Evolutionary conservation across 345 rosid species (phyloP).

Genomic region (Microthlaspi erraticum): DNA sequence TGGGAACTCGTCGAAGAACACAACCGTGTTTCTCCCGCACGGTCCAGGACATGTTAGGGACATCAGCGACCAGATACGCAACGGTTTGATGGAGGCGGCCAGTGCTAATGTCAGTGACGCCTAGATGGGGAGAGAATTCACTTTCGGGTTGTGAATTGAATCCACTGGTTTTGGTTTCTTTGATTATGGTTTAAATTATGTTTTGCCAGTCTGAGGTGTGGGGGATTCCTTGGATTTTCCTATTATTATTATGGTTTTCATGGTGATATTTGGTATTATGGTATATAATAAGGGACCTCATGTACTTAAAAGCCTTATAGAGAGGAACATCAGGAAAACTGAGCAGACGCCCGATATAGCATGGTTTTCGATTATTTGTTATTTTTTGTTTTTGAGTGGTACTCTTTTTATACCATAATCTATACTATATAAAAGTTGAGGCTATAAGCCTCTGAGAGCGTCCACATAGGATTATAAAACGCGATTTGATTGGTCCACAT

Average conservation of each 20-base stretch:
- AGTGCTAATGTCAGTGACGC: conserved; percentile 50
- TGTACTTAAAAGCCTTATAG: neutral
- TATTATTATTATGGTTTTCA: neutral
- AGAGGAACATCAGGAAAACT: neutral
- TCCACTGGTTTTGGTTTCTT: conserved; percentile 4
- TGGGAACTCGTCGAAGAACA: conserved; percentile 89
- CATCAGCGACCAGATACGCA: conserved; percentile 80
- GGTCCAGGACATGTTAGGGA: conserved; percentile 99
- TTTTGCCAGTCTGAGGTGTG: neutral
- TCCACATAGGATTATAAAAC: too few relatives aligned
- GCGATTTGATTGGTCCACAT: too few relatives aligned
- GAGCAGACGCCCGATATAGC: neutral
- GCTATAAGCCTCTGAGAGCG: too few relatives aligned
- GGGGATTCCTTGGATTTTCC: conserved; percentile 12
- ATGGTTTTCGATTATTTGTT: too few relatives aligned
- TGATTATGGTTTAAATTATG: conserved; percentile 5
- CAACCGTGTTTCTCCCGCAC: conserved; percentile 92
- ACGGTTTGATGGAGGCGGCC: conserved; percentile 87
- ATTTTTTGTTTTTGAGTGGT: neutral
- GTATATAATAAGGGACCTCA: conserved; percentile 23
- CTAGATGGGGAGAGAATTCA: conserved; percentile 3
- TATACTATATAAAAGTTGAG: too few relatives aligned
- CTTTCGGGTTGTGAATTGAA: conserved; percentile 12
- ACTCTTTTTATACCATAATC: neutral
- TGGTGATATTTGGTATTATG: conserved; percentile 16